Percentiles rank a stretch among this genome's conserved stretches.
Conservation (phyloP, 1,284 basidiomycete species). For the Apiotrichum domesticum region DNA sequence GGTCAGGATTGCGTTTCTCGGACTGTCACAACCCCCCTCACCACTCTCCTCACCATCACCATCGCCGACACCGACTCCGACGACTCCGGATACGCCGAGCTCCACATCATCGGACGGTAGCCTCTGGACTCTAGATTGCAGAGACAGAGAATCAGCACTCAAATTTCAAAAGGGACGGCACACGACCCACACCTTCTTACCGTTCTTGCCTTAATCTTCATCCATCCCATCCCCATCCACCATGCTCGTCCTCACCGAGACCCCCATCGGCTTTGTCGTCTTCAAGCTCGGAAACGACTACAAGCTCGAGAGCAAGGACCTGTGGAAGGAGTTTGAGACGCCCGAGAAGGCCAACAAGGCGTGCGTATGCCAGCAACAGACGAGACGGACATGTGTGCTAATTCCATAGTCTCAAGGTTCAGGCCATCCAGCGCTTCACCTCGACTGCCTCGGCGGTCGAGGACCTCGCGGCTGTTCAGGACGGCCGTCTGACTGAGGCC, state of each 20-base stretch:
- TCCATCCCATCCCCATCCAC: neutral
- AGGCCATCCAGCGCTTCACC: conserved; percentile 91
- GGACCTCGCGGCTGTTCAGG: conserved; percentile 87
- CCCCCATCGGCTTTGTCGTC: conserved; percentile 72
- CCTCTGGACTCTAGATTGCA: no score
- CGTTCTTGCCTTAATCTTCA: neutral
- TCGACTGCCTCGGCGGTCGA: conserved; percentile 98
- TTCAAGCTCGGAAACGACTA: conserved; percentile 92
- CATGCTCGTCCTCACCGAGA: conserved; percentile 52
- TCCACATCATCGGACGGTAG: no score
- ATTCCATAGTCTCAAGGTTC: conserved; percentile 70
- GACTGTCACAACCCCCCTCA: no score
- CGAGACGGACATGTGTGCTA: neutral
- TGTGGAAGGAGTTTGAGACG: conserved; percentile 88
- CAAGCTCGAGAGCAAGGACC: conserved; percentile 76
- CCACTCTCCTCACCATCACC: no score
- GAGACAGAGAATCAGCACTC: no score
- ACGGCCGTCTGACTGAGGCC: conserved; percentile 85
- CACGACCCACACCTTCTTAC: neutral
- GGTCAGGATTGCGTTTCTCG: no score
- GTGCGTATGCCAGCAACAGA: conserved; percentile 52
- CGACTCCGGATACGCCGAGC: no score
- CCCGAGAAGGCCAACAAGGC: conserved; percentile 86
- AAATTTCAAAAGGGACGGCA: neutral
- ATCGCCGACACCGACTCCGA: no score